phyloP scores from a whole-genome alignment of 768 basidiomycete genomes.

The Hydnum rufescens region DNA sequence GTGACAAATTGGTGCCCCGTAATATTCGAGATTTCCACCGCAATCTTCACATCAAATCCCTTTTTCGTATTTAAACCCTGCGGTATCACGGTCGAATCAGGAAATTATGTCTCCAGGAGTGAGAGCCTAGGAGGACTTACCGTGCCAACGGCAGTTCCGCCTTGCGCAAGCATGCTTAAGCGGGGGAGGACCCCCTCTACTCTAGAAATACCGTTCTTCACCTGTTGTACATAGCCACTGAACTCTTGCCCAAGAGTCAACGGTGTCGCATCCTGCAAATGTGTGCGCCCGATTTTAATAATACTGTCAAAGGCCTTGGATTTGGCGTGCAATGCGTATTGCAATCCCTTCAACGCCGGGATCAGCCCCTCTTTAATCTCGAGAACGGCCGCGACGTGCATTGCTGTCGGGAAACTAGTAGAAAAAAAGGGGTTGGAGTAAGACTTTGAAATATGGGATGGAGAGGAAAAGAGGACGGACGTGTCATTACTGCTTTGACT shows the following conservation, averaged over 20 bases:
- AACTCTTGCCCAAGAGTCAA: conserved; percentile 97
- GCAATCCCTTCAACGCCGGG: conserved; percentile 69
- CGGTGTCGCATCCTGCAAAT: conserved; percentile 95
- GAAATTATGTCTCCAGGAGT: not conserved
- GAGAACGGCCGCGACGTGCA: conserved; percentile 92
- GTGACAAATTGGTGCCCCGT: conserved; percentile 85
- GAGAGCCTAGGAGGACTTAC: too few relatives aligned
- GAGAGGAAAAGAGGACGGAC: conserved; percentile 26
- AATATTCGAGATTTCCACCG: conserved; percentile 74
- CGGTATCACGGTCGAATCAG: not conserved
- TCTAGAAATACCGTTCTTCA: conserved; percentile 77
- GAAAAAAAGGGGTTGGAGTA: not conserved
- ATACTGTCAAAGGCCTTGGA: conserved; percentile 69
- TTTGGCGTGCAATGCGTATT: conserved; percentile 71
- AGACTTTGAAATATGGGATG: not conserved
- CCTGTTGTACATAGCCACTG: conserved; percentile 91
- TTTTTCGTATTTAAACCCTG: conserved; percentile 92
- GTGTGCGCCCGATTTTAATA: conserved; percentile 96
- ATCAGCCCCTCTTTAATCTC: conserved; percentile 65
- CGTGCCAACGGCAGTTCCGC: conserved; percentile 96
- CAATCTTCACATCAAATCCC: conserved; percentile 91
- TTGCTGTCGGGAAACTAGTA: conserved; percentile 86
- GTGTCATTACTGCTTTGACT: conserved; percentile 98
- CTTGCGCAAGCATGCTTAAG: conserved; percentile 79
- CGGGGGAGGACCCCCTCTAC: conserved; percentile 68